Base-by-base conservation (phyloP, 2,329 filamentous ascomycete genomes). In the Beauveria sp. region DNA sequence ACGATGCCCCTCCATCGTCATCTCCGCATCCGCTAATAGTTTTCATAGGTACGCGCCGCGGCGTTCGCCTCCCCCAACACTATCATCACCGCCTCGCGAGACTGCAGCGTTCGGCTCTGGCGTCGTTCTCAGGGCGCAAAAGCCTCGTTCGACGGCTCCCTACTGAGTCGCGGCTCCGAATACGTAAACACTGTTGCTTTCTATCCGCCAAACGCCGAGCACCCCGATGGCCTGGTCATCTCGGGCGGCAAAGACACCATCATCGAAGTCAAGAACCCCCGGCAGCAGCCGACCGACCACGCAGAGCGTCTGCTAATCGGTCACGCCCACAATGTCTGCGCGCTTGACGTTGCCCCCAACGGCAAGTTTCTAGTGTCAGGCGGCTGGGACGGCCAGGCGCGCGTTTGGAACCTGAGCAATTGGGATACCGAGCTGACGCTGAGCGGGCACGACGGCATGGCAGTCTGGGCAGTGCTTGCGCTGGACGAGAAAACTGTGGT, bases 171-270 rank as follows among this genome's bases (percentile, higher is more conserved):
- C 66, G 90, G 91, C 63, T 85, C 89, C 48, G 87, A 90, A 65
- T 99, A 95, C 71, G 85, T 98, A 77, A 99, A 97, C 76, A 86
- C 89, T 3, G 73, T 99, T 51, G 82, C 92, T 63, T 96, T 89
- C 68, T 78, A 91, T 0, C 86, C 87, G 2, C 86, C 93, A 0
- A 88, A 84, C 16, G 71, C 81, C 56, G 79, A 85, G 8, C 88
- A 87, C 66, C 85, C 91, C 0, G 83, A 95, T 59, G 95, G 95
- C 14, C 82, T 97, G 4, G 82, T 98, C 45, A 81, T 96, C 8
- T 95, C 93, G 0, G 92, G 90, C 65, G 95, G 95, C 62, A 90
- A 93, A 71, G 95, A 98, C 71, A 88, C 91, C 38, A 89, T 98
- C 65, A 93, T 99, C 69, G 93, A 98, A 72, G 90, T 96, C 54